Evolutionary conservation across 495 filamentous ascomycete genomes (phyloP), one percentile per base, ranked within the genome.

Genomic region (Penicillium bialowiezense): DNA sequence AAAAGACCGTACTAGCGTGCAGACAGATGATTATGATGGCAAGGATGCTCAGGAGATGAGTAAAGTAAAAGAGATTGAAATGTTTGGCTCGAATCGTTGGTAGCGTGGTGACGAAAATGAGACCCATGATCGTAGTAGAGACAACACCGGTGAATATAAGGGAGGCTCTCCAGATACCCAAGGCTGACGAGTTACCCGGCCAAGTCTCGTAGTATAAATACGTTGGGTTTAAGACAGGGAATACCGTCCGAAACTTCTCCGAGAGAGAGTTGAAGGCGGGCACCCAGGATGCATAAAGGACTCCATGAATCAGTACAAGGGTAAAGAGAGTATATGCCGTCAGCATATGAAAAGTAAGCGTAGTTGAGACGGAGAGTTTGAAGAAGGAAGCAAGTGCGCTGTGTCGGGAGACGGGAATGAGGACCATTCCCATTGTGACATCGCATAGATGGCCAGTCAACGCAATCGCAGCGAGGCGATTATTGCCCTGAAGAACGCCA

Each of bases 301-400:
- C 37, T 38, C 44, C 44, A 20, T 47, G 44, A 21, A 47, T 47
- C 9, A 47, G 18, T 9, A 47, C 44, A 28, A 47, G 34, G 13
- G 19, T 24, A 36, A 47, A 47, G n/a, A 47, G 44, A 24, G 44
- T 37, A 37, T 47, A 47, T 15, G 44, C 44, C 20, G 24, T 37
- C 44, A 47, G 33, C 44, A 47, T 47, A 47, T 47, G 44, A 37
- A 47, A 47, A n/a, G 33, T 47, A 47, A 47, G 44, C 21, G 44
- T 47, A 13, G 44, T 47, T 47, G 44, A 47, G 33, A 47, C 34
- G 44, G 44, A 47, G 9, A 47, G 24, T 47, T 47, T 47, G 44
- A 47, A 47, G 44, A 47, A 47, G 32, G 44, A 47, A 13, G 44
- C 44, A 36, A 47, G 32, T 28, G 44, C 44, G 44, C 44, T 47